Evolutionary conservation across 139 green algal genomes (phyloP), one percentile per base, ranked within the genome.

Genomic region (Prasinococcaceae sp.): DNA sequence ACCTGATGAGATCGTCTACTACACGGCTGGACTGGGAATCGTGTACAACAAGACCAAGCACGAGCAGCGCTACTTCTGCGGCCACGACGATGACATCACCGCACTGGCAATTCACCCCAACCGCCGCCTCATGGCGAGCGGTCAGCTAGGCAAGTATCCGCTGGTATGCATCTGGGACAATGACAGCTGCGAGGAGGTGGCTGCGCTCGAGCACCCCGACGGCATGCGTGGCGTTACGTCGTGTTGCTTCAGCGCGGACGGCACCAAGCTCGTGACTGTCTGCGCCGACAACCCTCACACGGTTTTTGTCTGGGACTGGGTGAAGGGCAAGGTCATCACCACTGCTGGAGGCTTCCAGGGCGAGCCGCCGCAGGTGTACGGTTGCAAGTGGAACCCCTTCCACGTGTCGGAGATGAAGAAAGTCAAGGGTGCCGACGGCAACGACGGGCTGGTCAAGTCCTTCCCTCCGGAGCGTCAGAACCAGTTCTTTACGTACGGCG

Each of bases 21-120:
- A 23, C 48, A 48, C 28, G 12, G 12, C 12, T 32, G 60, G 40
- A 6, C 46, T 79, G 35, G 76, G 69, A 14, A 51, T 84, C 0
- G 76, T 84, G 45, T 74, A 70, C 29, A 58, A 68, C 46, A 78
- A 78, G 66, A 2, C 47, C 52, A 23, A 25, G 30, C 63, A 41
- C 41, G 67, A 47, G 22, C 72, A 80, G 50, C 57, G 60, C 10
- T 84, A 74, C 60, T 84, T 80, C 54, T 77, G 73, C 52, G 72
- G 72, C 22, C 72, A 80, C 50, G 60, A 76, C 55, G 77, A 80
- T 49, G 66, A 78, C 59, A 72, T 82, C 49, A 51, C 52, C 49
- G 71, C 60, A 50, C 14, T 73, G n/a, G 46, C 47, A 12, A 58
- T 73, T 12, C 56, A 72, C 43, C 56, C 55, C 17, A 59, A 48